Evolutionary conservation across 441 rosid genomes (phyloP).

Genomic region (Corymbia calophylla): DNA sequence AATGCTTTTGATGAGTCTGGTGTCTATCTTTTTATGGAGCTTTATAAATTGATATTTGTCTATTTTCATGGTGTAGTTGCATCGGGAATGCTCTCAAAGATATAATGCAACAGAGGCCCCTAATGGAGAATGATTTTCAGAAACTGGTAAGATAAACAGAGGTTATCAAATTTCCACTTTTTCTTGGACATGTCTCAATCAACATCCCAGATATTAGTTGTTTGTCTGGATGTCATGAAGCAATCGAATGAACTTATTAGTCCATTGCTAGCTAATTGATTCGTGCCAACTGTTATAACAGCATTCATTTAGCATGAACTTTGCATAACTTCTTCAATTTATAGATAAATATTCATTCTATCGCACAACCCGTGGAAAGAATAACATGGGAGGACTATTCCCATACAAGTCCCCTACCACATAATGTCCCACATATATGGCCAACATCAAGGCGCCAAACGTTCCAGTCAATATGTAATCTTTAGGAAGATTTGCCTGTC

Average conservation of each 20-base stretch:
- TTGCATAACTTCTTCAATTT: background rate
- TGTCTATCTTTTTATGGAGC: too few relatives aligned
- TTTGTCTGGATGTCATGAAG: background rate
- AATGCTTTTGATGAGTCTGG: background rate
- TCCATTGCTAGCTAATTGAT: too few relatives aligned
- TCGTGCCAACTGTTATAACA: background rate
- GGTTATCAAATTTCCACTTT: background rate
- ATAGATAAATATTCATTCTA: too few relatives aligned
- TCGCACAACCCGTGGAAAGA: background rate
- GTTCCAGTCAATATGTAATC: background rate
- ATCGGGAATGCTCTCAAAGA: background rate
- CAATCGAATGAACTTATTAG: background rate
- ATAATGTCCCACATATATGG: background rate
- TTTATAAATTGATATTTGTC: too few relatives aligned
- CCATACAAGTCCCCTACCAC: background rate
- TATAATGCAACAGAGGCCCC: rapidly evolving
- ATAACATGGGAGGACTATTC: background rate
- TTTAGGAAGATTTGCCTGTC: background rate
- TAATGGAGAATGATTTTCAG: background rate
- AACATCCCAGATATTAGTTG: background rate
- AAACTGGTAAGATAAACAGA: background rate
- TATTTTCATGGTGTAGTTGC: background rate
- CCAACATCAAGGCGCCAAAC: background rate
- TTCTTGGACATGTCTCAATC: background rate
- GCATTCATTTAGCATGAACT: background rate